Evolutionary conservation across 148 eudicot species (phyloP).

Genomic region (Rhododendron ferrugineum): DNA sequence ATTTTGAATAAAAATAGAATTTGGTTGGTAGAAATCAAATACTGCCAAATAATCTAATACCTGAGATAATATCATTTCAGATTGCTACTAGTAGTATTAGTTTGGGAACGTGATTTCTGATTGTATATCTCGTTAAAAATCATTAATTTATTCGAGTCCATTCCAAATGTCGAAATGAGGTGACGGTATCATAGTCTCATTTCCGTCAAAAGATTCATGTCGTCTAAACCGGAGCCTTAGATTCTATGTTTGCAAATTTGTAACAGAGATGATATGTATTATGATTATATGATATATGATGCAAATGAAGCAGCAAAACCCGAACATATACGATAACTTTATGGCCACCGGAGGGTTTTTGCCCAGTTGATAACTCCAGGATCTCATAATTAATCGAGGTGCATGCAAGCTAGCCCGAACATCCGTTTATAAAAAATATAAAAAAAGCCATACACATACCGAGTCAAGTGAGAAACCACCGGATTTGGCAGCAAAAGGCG

Average conservation of each 20-base stretch:
- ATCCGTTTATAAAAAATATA: too few relatives aligned
- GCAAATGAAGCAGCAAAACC: neutral
- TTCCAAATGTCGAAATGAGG: neutral
- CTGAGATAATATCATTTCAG: too few relatives aligned
- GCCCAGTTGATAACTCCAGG: too few relatives aligned
- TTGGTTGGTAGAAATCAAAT: neutral
- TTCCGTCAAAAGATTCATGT: neutral
- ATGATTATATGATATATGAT: neutral
- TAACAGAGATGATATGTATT: neutral
- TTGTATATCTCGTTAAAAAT: too few relatives aligned
- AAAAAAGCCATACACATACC: constrained; percentile 22
- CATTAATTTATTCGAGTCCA: neutral
- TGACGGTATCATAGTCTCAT: neutral
- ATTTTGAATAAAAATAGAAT: too few relatives aligned
- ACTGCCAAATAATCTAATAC: neutral
- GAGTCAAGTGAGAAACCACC: constrained; percentile 50
- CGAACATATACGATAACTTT: neutral
- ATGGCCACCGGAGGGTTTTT: too few relatives aligned
- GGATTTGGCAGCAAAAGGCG: constrained; percentile 38
- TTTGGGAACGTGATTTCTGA: too few relatives aligned
- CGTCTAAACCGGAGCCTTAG: neutral
- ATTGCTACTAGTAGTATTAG: too few relatives aligned
- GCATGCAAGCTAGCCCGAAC: neutral
- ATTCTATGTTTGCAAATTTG: neutral
- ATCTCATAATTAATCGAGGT: too few relatives aligned